Conservation (phyloP, 495 filamentous ascomycete species). For the Lepraria neglecta region DNA sequence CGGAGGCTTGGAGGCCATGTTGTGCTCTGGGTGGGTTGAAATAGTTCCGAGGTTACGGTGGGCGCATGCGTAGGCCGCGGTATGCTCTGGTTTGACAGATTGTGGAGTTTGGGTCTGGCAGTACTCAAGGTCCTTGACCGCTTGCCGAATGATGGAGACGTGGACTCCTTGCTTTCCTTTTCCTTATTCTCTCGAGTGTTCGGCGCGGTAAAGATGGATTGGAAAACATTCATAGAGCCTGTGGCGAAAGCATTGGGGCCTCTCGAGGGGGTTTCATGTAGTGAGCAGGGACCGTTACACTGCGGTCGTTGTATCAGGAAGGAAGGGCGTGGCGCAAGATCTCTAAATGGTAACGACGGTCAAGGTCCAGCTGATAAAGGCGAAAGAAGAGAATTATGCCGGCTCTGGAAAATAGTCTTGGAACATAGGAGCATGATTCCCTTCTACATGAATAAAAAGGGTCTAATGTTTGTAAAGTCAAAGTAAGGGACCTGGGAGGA, state of each 20-base stretch:
- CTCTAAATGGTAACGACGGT: conserved; percentile 1
- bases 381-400: not conserved
- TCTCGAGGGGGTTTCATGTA: not conserved
- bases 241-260: conserved; percentile 15
- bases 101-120: conserved; percentile 1
- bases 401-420: not conserved
- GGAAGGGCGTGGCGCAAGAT: not conserved
- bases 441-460: not conserved
- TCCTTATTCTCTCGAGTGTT: conserved; percentile 13
- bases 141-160: conserved; percentile 10
- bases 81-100: not conserved
- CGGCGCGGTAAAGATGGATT: conserved; percentile 24
- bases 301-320: not conserved
- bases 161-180: conserved; percentile 9
- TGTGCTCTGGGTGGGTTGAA: conserved; percentile 1
- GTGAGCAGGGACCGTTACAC: not conserved
- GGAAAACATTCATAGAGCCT: conserved; percentile 26
- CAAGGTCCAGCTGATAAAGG: not conserved
- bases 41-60: conserved; percentile 5
- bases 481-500: not conserved
- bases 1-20: conserved; percentile 10
- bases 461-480: conserved; percentile 9
- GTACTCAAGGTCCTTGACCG: conserved; percentile 19
- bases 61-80: not conserved
- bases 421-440: not conserved